Percentiles rank a stretch among this genome's conserved stretches.
Conservation (phyloP, 73 alveolate species). For the Paramecium sonneborni region DNA sequence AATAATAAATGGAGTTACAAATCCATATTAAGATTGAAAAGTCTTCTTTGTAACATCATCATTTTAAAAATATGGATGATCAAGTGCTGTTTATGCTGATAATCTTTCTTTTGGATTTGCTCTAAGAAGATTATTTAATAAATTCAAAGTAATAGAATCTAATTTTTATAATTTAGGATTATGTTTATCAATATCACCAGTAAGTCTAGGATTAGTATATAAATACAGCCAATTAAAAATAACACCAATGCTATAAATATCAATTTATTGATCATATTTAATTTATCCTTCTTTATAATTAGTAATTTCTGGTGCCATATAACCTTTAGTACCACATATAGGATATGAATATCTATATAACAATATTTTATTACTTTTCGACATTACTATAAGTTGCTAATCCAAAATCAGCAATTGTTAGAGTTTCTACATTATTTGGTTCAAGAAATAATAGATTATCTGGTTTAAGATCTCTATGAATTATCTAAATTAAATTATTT, state of each 20-base stretch:
- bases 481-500: neutral
- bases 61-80: conserved; percentile 41
- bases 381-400: neutral
- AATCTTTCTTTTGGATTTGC: conserved; percentile 67
- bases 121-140: conserved; percentile 67
- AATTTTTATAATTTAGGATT: neutral
- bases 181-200: neutral
- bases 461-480: neutral
- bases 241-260: conserved; percentile 44
- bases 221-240: conserved; percentile 40
- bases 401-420: neutral
- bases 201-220: neutral
- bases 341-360: neutral
- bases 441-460: neutral
- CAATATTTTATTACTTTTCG: neutral
- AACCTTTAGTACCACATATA: conserved; percentile 77
- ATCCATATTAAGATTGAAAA: neutral
- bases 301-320: conserved; percentile 76
- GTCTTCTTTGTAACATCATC: neutral
- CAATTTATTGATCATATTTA: conserved; percentile 24
- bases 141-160: neutral
- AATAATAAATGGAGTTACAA: neutral
- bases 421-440: neutral
- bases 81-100: conserved; percentile 79
- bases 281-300: conserved; percentile 14